Conservation (phyloP, 2,329 filamentous ascomycete genomes). For the Diplodia mutila region DNA sequence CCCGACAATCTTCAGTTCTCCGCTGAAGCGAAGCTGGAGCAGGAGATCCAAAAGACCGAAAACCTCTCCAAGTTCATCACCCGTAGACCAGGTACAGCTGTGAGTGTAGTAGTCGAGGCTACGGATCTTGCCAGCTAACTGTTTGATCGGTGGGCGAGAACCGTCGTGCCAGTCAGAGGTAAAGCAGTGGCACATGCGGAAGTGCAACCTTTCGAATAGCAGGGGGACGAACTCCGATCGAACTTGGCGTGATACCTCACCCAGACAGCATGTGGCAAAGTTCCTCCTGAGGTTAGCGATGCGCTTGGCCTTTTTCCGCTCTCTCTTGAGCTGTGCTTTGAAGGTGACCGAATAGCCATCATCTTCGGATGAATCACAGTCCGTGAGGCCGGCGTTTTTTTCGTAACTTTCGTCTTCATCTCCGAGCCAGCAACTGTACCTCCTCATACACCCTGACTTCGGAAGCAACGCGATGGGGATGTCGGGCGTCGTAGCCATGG, state of each 20-base stretch:
- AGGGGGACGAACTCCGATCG: not conserved
- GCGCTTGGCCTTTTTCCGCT: not conserved
- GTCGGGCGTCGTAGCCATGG: not conserved
- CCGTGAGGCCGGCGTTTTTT: not conserved
- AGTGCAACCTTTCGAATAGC: not conserved
- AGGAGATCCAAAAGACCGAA: too few relatives aligned
- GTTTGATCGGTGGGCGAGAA: not conserved
- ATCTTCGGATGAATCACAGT: not conserved
- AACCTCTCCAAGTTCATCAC: too few relatives aligned
- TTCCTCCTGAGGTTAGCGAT: not conserved
- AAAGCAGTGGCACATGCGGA: not conserved
- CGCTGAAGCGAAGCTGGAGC: too few relatives aligned
- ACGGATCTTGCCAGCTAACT: not conserved
- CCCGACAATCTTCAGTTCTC: too few relatives aligned
- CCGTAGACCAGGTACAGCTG: too few relatives aligned
- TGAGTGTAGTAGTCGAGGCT: not conserved
- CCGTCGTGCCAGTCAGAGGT: too few relatives aligned
- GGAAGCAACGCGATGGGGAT: not conserved
- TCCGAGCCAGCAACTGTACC: not conserved
- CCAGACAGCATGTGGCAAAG: not conserved
- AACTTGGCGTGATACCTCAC: not conserved
- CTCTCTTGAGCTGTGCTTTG: not conserved
- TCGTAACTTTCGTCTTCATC: fast-evolving
- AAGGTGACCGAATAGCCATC: not conserved
- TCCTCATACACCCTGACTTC: not conserved